A percentile compares a stretch with the other conserved stretches of the same genome.
These are phyloP conservation scores for Hortiboletus campestris DNA, from an alignment of 768 basidiomycete genomes.

Conservation along the genomic window DNA sequence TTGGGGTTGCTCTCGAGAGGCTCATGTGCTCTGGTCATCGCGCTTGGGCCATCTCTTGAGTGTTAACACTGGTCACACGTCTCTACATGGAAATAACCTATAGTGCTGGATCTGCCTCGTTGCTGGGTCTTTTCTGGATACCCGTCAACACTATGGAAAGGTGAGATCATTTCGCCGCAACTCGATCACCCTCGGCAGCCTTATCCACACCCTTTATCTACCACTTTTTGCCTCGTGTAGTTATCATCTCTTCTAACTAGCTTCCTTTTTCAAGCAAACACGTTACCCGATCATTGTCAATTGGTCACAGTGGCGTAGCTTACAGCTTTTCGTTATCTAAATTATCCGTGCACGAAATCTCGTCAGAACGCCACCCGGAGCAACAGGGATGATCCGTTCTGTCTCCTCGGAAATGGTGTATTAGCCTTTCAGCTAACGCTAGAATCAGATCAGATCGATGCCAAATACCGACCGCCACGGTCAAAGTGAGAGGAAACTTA, in stretches of 20 bases:
- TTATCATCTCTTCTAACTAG: not conserved
- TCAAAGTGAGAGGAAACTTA: conserved; percentile 3
- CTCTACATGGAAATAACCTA: conserved; percentile 1
- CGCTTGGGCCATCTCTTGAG: not conserved
- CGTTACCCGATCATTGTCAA: not conserved
- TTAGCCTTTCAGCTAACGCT: not conserved
- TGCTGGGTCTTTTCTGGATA: not conserved
- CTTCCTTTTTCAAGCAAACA: conserved; percentile 10
- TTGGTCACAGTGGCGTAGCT: conserved; percentile 16
- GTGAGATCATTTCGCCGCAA: conserved; percentile 13
- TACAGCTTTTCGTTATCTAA: conserved; percentile 8
- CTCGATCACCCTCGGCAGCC: conserved; percentile 5
- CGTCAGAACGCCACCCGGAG: conserved; percentile 14
- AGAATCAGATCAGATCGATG: conserved; percentile 16
- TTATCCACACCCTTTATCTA: not conserved
- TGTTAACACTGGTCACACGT: not conserved
- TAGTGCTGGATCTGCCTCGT: conserved; percentile 1
- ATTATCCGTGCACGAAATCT: conserved; percentile 2
- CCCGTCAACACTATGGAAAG: not conserved
- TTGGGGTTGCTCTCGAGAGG: not conserved
- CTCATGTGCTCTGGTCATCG: not conserved
- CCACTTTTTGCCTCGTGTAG: conserved; percentile 2
- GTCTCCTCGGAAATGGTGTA: conserved; percentile 16
- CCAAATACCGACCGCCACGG: conserved; percentile 8
- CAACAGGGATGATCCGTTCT: not conserved